These are phyloP conservation scores for Macrophomina phaseolina DNA, from an alignment of 2,329 filamentous ascomycete species.

Conservation along the genomic window DNA sequence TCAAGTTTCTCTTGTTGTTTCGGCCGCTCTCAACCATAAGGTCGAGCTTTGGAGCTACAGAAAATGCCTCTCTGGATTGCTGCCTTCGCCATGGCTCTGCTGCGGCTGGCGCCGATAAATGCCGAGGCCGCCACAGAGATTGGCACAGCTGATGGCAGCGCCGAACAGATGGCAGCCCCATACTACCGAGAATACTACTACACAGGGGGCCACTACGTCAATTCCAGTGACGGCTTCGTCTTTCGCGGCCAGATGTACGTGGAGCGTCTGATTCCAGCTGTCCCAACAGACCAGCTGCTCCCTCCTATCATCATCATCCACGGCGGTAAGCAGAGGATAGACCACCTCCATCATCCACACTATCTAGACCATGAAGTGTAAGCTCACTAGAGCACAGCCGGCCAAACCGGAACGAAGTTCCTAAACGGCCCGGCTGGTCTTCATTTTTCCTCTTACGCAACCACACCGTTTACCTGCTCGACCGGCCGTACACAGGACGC, in stretches of 20 bases:
- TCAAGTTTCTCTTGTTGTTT: no score
- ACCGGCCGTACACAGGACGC: conserved; percentile 54
- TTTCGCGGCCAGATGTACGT: conserved; percentile 36
- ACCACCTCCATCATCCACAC: no score
- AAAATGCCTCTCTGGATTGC: no score
- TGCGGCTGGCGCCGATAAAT: no score
- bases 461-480: conserved; percentile 56
- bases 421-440: conserved; percentile 54
- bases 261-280: conserved; percentile 34
- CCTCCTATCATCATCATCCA: neutral
- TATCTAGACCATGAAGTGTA: no score
- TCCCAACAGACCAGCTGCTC: neutral
- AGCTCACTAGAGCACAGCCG: neutral
- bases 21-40: no score
- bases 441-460: conserved; percentile 53
- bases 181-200: conserved; percentile 34
- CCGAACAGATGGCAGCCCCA: neutral
- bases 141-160: no score
- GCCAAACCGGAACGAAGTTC: conserved; percentile 40
- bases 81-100: no score
- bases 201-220: conserved; percentile 34
- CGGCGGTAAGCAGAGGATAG: neutral
- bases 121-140: no score
- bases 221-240: neutral
- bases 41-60: no score